These are phyloP conservation scores for Metschnikowia proteae DNA, from an alignment of 805 yeast genomes.

Conservation along the genomic window DNA sequence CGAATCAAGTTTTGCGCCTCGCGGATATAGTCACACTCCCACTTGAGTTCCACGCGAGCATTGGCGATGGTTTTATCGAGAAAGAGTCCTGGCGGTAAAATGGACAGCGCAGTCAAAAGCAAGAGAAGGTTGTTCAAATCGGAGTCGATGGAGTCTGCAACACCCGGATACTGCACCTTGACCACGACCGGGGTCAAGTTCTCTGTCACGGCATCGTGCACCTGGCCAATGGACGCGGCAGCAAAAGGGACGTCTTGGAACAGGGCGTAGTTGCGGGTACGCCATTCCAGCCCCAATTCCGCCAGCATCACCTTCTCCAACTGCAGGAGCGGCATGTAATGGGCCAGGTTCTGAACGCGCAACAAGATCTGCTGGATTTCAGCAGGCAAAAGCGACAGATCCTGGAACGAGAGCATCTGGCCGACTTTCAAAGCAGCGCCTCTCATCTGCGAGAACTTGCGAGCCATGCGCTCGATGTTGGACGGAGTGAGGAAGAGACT, in stretches of 20 bases:
- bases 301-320: constrained; percentile 66
- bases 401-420: constrained; percentile 96
- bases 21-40: constrained; percentile 96
- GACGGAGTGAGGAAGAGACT: constrained; percentile 68
- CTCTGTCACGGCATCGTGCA: constrained; percentile 73
- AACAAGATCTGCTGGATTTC: constrained; percentile 79
- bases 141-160: constrained; percentile 86
- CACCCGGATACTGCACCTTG: constrained; percentile 97
- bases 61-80: constrained; percentile 88
- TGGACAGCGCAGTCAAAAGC: constrained; percentile 78
- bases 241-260: constrained; percentile 92
- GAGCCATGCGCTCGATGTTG: constrained; percentile 84
- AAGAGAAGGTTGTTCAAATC: constrained; percentile 83
- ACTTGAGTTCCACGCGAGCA: constrained; percentile 87
- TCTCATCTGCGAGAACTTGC: constrained; percentile 87
- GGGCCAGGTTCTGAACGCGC: constrained; percentile 89
- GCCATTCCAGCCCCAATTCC: constrained; percentile 82
- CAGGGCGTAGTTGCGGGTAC: constrained; percentile 54
- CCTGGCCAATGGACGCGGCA: constrained; percentile 97
- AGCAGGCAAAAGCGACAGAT: constrained; percentile 74
- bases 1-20: constrained; percentile 76
- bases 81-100: constrained; percentile 88
- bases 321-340: constrained; percentile 94
- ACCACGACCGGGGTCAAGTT: constrained; percentile 79
- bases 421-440: constrained; percentile 99